Evolutionary conservation across 2,329 filamentous ascomycete species (phyloP), one percentile per base, ranked within the genome.

Genomic region (Neoascochyta sp.): DNA sequence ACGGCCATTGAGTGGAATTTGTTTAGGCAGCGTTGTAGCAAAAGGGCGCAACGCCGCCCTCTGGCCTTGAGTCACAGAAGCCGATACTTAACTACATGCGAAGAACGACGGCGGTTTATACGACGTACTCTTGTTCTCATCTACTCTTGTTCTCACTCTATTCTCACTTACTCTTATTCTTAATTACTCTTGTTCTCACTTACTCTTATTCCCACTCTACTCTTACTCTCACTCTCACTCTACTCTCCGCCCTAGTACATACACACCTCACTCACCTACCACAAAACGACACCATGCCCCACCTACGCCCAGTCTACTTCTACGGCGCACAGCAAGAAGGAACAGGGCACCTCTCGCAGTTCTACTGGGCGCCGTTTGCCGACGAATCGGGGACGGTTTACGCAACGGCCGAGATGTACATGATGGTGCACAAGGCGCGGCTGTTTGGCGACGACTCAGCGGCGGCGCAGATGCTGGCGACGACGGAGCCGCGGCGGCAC

Each of bases 341-440:
- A n/a, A 28, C 70, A 17, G 76, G 75, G 22, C 80, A 70, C 58
- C 66, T 83, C n/a, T 77, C 72, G 0, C 78, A 83, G 59, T 83
- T 78, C 78, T 78, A 75, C 49, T 47, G 61, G 28, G 68, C 63
- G 11, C 58, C 67, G 2, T 82, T 80, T 34, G 40, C 19, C 1
- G 3, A 40, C 10, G 24, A 47, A 1, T 44, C 42, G 11, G 61
- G 50, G 31, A 58, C 34, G 27, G 29, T 4, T 1, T 69, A 69
- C 38, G 39, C 41, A 4, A 63, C 57, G 1, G 58, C 65, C 9
- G 67, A 70, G 45, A 67, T 67, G 65, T 69, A 64, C 63, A 70
- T 70, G 67, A 70, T 69, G 67, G 56, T 67, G n/a, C 50, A 60
- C 11, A 69, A 70, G 36, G 65, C 67, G 17, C 52, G 44, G 20